A percentile compares a stretch with the other conserved stretches of the same genome.
phyloP scores from a whole-genome alignment of 2,329 filamentous ascomycete species.

The Ophiostoma montium region DNA sequence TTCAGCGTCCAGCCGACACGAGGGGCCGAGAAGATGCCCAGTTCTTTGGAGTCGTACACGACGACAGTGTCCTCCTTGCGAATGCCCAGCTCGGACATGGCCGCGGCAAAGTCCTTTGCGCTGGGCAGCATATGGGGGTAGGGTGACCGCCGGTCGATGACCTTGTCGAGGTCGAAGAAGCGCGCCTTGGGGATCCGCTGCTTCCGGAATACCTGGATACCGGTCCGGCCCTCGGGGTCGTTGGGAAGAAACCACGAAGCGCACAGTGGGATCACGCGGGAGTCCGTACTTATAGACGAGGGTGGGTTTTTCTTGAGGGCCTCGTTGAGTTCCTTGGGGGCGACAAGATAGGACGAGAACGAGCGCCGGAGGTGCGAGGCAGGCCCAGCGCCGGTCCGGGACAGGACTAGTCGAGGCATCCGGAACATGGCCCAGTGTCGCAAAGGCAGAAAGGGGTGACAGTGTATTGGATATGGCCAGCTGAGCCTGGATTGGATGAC shows the following conservation, averaged over 20 bases:
- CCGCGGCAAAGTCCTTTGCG: constrained; percentile 64
- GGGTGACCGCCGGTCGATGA: constrained; percentile 74
- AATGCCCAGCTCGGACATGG: constrained; percentile 83
- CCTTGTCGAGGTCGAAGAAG: constrained; percentile 91
- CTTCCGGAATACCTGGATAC: constrained; percentile 66
- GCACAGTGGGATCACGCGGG: constrained; percentile 77
- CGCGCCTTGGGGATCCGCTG: constrained; percentile 77
- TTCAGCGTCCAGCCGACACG: constrained; percentile 87
- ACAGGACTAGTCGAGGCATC: constrained; percentile 26
- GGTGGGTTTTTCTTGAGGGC: constrained; percentile 73
- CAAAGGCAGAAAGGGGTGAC: not conserved
- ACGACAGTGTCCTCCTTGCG: constrained; percentile 78
- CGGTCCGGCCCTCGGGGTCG: constrained; percentile 55
- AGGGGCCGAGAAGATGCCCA: constrained; percentile 88
- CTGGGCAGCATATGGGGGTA: constrained; percentile 96
- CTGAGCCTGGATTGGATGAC: too few relatives aligned
- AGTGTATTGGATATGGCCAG: too few relatives aligned
- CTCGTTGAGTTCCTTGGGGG: constrained; percentile 65
- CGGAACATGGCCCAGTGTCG: constrained; percentile 18
- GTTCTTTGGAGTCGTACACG: constrained; percentile 82
- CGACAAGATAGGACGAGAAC: constrained; percentile 74
- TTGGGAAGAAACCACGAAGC: constrained; percentile 96
- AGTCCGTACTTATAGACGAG: constrained; percentile 64
- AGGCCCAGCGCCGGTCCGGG: constrained; percentile 22
- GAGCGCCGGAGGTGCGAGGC: constrained; percentile 29